Evolutionary conservation across 73 alveolate species (phyloP).

Genomic region (Tetrahymena elliotti): DNA sequence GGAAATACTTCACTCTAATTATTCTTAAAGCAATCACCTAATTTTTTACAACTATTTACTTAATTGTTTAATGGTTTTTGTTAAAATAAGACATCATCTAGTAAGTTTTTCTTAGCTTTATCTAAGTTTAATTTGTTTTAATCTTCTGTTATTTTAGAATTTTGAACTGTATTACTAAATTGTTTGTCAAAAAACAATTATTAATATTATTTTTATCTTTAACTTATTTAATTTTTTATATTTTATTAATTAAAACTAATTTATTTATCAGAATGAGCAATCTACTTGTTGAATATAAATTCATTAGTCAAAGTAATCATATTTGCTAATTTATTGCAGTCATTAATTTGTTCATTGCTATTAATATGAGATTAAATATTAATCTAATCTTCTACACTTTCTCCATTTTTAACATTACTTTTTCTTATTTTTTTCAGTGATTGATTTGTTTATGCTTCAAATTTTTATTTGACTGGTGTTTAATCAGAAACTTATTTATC

Average conservation of each 20-base stretch:
- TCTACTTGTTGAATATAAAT: neutral
- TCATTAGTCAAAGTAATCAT: neutral
- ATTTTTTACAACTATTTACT: neutral
- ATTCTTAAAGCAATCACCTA: neutral
- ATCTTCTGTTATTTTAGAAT: neutral
- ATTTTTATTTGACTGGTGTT: neutral
- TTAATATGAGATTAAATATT: neutral
- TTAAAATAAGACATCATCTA: neutral
- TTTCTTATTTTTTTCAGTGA: neutral
- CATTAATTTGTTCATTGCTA: too few relatives aligned
- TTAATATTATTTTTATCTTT: too few relatives aligned
- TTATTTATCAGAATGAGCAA: neutral
- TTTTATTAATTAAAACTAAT: too few relatives aligned
- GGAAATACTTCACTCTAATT: neutral
- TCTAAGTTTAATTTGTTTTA: too few relatives aligned
- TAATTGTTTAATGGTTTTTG: neutral
- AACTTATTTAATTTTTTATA: too few relatives aligned
- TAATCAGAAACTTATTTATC: neutral
- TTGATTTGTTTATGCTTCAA: neutral
- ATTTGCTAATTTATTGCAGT: neutral
- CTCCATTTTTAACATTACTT: neutral
- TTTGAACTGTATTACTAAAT: neutral
- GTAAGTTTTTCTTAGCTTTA: too few relatives aligned
- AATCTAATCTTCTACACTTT: neutral
- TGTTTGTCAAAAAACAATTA: neutral